These are phyloP conservation scores for Exophiala sp. DNA, from an alignment of 2,329 filamentous ascomycete species.

Conservation along the genomic window DNA sequence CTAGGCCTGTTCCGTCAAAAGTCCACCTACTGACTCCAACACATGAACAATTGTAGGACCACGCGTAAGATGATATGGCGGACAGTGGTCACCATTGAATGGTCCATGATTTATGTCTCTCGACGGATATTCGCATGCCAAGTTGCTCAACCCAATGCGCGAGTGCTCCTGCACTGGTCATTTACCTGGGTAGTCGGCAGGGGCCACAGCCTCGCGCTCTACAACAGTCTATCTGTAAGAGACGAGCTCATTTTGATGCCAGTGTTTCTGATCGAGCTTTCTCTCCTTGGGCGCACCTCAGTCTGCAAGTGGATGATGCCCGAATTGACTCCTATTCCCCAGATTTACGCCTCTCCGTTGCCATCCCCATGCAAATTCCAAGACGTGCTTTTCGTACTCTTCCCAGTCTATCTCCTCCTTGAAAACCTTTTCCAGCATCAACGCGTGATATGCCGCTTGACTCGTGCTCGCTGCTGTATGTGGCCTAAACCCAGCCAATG, in stretches of 20 bases:
- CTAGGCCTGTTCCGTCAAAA: background rate
- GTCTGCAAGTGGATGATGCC: background rate
- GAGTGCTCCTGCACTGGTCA: no score
- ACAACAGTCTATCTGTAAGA: background rate
- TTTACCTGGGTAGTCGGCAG: background rate
- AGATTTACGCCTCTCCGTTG: constrained; percentile 15
- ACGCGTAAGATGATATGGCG: no score
- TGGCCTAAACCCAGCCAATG: constrained; percentile 44
- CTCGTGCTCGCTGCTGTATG: constrained; percentile 45
- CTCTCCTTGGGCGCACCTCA: background rate
- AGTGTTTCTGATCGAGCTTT: background rate
- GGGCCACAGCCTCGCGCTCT: background rate
- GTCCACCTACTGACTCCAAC: background rate
- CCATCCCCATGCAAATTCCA: constrained; percentile 17
- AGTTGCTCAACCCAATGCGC: no score
- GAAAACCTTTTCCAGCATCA: constrained; percentile 27
- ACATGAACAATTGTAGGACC: no score
- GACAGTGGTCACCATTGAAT: no score
- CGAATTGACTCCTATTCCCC: constrained; percentile 21
- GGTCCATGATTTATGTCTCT: no score
- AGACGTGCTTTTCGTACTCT: constrained; percentile 23
- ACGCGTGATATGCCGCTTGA: constrained; percentile 36
- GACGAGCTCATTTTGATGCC: background rate
- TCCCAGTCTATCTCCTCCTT: constrained; percentile 22
- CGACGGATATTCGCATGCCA: no score